A percentile compares a stretch with the other conserved stretches of the same genome.
phyloP scores from a whole-genome alignment of 2,329 filamentous ascomycete genomes.

The Chaetothyriales sp. region DNA sequence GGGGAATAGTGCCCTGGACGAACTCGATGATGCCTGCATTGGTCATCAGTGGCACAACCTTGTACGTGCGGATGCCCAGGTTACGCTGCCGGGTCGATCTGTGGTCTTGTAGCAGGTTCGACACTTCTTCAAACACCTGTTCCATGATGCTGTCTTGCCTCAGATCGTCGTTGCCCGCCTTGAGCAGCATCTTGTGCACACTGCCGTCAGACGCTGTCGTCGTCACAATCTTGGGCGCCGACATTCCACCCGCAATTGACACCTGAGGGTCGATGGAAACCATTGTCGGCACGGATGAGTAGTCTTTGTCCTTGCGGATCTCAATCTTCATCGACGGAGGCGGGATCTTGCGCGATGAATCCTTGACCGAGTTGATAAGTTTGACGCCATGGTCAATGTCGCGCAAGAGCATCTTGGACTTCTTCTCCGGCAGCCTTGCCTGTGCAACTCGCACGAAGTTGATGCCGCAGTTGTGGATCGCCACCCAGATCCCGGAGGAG shows the following conservation, averaged over 20 bases:
- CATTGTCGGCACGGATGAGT: constrained; percentile 61
- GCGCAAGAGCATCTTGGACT: constrained; percentile 47
- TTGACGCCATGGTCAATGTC: constrained; percentile 48
- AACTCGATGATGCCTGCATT: constrained; percentile 91
- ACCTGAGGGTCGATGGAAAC: constrained; percentile 57
- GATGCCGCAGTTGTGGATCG: constrained; percentile 59
- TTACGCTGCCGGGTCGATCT: constrained; percentile 74
- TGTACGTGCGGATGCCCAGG: constrained; percentile 87
- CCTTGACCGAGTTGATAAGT: constrained; percentile 44
- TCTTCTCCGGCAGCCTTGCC: constrained; percentile 40
- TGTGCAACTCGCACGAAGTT: constrained; percentile 38
- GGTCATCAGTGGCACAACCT: constrained; percentile 76
- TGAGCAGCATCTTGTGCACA: constrained; percentile 78
- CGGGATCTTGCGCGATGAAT: constrained; percentile 52
- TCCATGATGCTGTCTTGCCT: constrained; percentile 98
- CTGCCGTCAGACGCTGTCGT: constrained; percentile 62
- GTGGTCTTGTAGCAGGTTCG: constrained; percentile 72
- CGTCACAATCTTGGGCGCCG: constrained; percentile 84
- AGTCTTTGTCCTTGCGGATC: constrained; percentile 57
- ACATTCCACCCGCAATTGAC: constrained; percentile 76
- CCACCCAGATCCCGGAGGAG: constrained; percentile 47
- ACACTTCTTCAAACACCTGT: constrained; percentile 94
- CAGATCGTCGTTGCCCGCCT: constrained; percentile 88
- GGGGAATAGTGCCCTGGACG: constrained; percentile 77
- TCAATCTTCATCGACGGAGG: constrained; percentile 80